Evolutionary conservation across 1,284 basidiomycete genomes (phyloP), one percentile per base, ranked within the genome.

Genomic region (Ustilago vetiveriae): DNA sequence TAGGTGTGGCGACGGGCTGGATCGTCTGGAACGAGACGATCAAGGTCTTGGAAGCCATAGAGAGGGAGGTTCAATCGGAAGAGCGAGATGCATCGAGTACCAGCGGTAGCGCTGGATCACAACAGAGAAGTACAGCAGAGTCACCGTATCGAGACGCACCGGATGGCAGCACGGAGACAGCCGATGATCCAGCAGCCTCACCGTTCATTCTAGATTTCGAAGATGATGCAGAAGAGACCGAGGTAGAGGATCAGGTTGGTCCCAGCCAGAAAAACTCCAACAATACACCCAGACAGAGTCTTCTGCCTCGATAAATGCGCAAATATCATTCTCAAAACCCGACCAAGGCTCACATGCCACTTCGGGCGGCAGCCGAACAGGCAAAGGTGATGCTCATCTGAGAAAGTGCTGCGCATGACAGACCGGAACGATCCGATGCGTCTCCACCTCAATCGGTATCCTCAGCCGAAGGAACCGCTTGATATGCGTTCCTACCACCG

Each of bases 1-100:
- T 71, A 8, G 63, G 68, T 8, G 62, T 51, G 8, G 50, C 56
- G 6, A 66, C 68, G 14, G 54, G 68, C 1, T 71, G 63, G 62
- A n/a, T 66, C 19, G 68, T 71, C 1, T 71, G 60, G 57, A 41
- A 22, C 4, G 68, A 71, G 30, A 66, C 68, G 4, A 55, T 27
- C 6, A 66, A 63, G 36, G 51, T 71, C n/a, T 16, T 71, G 14
- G 36, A 49, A 13, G 13, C 41, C 2, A 66, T 66, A 6, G 45
- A 65, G 37, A 9, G 42, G 21, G 58, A 70, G 35, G 32, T 38
- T 24, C 45, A 23, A 21, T 14, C 32, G 38, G n/a, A 33, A 7
- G 29, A 17, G n/a, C n/a, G n/a, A n/a, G n/a, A n/a, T n/a, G n/a
- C n/a, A n/a, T 26, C 19, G 2, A 5, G 32, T 33, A 14, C 27